Evolutionary conservation across 1,284 basidiomycete species (phyloP).

Genomic region (Thelephora terrestris): DNA sequence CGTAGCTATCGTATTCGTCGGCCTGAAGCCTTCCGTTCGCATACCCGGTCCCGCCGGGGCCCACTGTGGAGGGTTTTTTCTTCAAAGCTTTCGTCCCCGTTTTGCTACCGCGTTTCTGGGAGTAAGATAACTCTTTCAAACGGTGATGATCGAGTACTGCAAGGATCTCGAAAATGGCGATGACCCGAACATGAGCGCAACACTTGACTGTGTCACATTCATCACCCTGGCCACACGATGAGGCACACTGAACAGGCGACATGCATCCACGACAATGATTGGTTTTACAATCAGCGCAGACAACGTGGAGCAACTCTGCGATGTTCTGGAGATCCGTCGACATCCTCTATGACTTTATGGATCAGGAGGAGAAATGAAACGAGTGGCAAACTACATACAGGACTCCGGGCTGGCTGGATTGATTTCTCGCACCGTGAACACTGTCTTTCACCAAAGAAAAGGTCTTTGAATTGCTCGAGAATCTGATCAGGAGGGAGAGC

Average conservation of each 20-base stretch:
- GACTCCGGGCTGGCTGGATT: slow-evolving; percentile 28
- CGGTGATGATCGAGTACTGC: slow-evolving; percentile 37
- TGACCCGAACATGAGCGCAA: slow-evolving; percentile 36
- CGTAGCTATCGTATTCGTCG: neutral
- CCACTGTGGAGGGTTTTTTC: slow-evolving; percentile 22
- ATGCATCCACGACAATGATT: slow-evolving; percentile 42
- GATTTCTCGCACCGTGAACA: slow-evolving; percentile 28
- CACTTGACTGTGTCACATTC: slow-evolving; percentile 31
- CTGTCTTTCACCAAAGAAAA: slow-evolving; percentile 24
- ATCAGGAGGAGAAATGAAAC: slow-evolving; percentile 1
- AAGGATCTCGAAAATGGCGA: slow-evolving; percentile 39
- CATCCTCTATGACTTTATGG: too few relatives aligned
- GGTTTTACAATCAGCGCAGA: slow-evolving; percentile 31
- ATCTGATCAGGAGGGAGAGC: slow-evolving; percentile 2
- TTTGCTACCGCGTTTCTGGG: slow-evolving; percentile 27
- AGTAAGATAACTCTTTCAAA: slow-evolving; percentile 29
- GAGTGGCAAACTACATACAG: slow-evolving; percentile 20
- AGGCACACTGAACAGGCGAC: slow-evolving; percentile 25
- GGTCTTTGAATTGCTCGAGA: slow-evolving; percentile 7
- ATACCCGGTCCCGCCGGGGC: slow-evolving; percentile 45
- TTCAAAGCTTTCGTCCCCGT: slow-evolving; percentile 20
- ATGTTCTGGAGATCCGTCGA: slow-evolving; percentile 21
- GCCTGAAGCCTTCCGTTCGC: slow-evolving; percentile 14
- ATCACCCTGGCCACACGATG: slow-evolving; percentile 30
- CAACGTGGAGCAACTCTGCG: slow-evolving; percentile 31